A percentile compares a stretch with the other conserved stretches of the same genome.
phyloP scores from a whole-genome alignment of 768 basidiomycete genomes.

The Vararia minispora region DNA sequence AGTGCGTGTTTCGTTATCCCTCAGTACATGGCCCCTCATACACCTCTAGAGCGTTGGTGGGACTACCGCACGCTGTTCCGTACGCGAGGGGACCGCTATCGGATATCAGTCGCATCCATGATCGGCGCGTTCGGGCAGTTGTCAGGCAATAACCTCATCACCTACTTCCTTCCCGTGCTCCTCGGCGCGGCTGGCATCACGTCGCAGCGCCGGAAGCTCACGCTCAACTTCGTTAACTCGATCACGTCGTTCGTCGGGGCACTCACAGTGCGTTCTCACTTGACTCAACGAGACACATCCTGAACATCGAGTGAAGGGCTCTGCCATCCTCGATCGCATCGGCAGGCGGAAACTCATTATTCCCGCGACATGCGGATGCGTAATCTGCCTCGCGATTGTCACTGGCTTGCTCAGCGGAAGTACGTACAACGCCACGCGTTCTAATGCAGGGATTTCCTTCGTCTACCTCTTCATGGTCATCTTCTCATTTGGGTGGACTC shows the following conservation, averaged over 20 bases:
- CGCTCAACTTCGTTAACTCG: constrained; percentile 40
- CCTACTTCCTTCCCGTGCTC: constrained; percentile 36
- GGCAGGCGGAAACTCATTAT: constrained; percentile 37
- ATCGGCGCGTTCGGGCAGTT: constrained; percentile 34
- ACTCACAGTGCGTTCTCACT: constrained; percentile 16
- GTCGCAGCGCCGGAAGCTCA: constrained; percentile 29
- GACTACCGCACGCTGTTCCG: constrained; percentile 42
- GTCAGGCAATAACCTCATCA: constrained; percentile 38
- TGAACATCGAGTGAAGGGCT: constrained; percentile 24
- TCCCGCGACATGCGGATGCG: constrained; percentile 25
- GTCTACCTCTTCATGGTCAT: constrained; percentile 40
- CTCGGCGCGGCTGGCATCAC: constrained; percentile 37
- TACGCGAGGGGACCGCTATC: constrained; percentile 32
- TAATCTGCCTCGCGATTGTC: constrained; percentile 32
- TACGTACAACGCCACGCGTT: constrained; percentile 22
- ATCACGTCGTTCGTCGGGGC: constrained; percentile 35
- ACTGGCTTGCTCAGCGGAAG: constrained; percentile 34
- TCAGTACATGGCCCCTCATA: too few relatives aligned
- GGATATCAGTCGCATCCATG: constrained; percentile 39
- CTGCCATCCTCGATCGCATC: constrained; percentile 35
- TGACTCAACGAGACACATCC: neutral
- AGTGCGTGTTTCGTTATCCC: constrained; percentile 28
- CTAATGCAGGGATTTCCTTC: constrained; percentile 42
- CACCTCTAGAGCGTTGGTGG: constrained; percentile 38
- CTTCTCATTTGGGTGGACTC: constrained; percentile 46